These are phyloP conservation scores for Conoideocrella luteorostrata DNA, from an alignment of 2,329 filamentous ascomycete genomes.

Conservation along the genomic window DNA sequence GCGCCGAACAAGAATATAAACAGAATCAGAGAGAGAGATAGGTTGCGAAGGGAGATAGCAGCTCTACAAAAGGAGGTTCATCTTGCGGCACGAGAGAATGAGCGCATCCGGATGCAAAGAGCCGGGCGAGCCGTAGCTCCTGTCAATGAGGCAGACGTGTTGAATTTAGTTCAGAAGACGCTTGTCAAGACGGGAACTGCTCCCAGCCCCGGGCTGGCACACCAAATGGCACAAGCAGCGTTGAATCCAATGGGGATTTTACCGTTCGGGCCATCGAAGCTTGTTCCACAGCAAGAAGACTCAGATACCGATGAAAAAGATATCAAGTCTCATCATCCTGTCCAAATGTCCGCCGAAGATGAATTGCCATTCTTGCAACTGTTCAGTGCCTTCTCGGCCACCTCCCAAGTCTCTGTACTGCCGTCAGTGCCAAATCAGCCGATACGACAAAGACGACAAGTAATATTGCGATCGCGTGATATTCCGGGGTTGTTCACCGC, in stretches of 20 bases:
- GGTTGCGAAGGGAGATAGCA: constrained; percentile 48
- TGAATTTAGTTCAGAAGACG: constrained; percentile 33
- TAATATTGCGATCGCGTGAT: constrained; percentile 40
- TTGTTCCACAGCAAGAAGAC: constrained; percentile 17
- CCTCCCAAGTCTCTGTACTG: constrained; percentile 44
- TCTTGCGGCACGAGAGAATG: constrained; percentile 51
- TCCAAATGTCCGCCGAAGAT: constrained; percentile 55
- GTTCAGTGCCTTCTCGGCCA: constrained; percentile 62
- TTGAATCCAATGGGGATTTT: constrained; percentile 46
- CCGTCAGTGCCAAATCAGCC: constrained; percentile 27
- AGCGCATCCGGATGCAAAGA: constrained; percentile 40
- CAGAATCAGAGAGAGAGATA: constrained; percentile 47
- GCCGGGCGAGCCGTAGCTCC: constrained; percentile 30
- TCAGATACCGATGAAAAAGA: constrained; percentile 32
- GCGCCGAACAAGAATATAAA: constrained; percentile 35
- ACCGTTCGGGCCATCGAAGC: constrained; percentile 38
- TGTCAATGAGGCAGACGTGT: constrained; percentile 30
- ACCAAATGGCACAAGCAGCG: constrained; percentile 41
- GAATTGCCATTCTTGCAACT: constrained; percentile 63
- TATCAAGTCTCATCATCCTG: constrained; percentile 56
- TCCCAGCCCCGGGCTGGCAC: constrained; percentile 21
- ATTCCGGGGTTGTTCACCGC: constrained; percentile 49
- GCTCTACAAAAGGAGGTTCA: constrained; percentile 53
- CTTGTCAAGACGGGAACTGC: constrained; percentile 30
- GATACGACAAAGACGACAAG: constrained; percentile 47